Evolutionary conservation across 495 filamentous ascomycete species (phyloP).

Genomic region (Aspergillus affinis): DNA sequence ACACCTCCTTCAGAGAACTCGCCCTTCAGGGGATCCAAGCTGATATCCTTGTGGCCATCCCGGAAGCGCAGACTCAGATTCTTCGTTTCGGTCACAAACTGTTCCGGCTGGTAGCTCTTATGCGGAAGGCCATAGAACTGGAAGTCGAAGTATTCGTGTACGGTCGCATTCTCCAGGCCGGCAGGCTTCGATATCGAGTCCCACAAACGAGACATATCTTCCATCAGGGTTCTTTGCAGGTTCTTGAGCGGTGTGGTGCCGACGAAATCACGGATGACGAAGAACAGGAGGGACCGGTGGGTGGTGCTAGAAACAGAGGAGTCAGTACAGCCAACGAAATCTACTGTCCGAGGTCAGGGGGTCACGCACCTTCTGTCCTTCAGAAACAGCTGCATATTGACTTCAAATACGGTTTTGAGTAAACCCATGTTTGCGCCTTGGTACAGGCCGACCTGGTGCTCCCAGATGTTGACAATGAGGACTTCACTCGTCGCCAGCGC

Average conservation of each 20-base stretch:
- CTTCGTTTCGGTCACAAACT: constrained; percentile 77
- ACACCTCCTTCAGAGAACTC: constrained; percentile 78
- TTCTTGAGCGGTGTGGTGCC: constrained; percentile 86
- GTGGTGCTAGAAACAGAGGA: constrained; percentile 60
- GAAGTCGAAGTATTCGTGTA: constrained; percentile 98
- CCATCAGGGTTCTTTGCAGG: constrained; percentile 82
- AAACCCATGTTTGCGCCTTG: constrained; percentile 99
- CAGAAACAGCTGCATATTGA: constrained; percentile 93
- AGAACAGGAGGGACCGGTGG: constrained; percentile 91
- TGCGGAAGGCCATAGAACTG: constrained; percentile 94
- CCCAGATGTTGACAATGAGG: constrained; percentile 98
- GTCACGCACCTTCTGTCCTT: constrained; percentile 81
- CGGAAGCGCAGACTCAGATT: constrained; percentile 80
- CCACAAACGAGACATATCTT: constrained; percentile 91
- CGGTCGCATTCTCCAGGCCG: constrained; percentile 83
- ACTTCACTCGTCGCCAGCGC: constrained; percentile 97
- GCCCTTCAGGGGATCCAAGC: constrained; percentile 47
- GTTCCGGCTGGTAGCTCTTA: constrained; percentile 94
- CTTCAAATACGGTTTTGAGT: constrained; percentile 97
- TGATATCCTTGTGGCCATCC: constrained; percentile 69
- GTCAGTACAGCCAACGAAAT: constrained; percentile 22
- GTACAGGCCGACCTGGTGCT: constrained; percentile 96
- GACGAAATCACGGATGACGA: constrained; percentile 96
- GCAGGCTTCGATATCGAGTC: constrained; percentile 83
- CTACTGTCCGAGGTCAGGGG: neutral